Evolutionary conservation across 352 stramenopile genomes (phyloP), one percentile per base, ranked within the genome.

Genomic region (Phytophthora meadii): DNA sequence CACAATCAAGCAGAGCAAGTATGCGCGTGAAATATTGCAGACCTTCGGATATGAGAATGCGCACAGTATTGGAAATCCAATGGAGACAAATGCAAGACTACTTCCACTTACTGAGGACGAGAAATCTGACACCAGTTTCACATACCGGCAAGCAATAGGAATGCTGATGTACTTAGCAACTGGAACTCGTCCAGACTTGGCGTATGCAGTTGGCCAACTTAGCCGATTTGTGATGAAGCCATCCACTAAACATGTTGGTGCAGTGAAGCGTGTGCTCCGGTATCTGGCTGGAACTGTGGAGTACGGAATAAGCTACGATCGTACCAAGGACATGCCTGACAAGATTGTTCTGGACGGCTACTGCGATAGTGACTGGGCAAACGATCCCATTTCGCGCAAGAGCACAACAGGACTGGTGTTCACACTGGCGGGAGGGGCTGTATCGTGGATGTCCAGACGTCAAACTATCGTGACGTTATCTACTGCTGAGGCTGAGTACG

Each of bases 371-470:
- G 40, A 46, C 12, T 45, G 30, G 34, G 17, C 0, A 8, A 55
- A 32, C 36, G 47, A 54, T 8, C 34, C 49, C 0, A 6, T 22
- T 2, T 27, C 25, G 11, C 25, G 53, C 1, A 52, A 59, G 25
- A 59, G 51, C 40, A 52, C 53, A 1, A 52, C 41, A n/a, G 41
- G 9, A 36, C 19, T 36, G 15, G 41, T 49, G 19, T 50, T 59
- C 17, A 41, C 51, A 9, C 15, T 48, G 14, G 39, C 24, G 2
- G 39, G 37, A 6, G 22, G 37, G 1, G 39, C 39, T 6, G 11
- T 39, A 10, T 39, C 51, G 10, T 59, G 37, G 37, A 50, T 50
- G 51, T 50, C 51, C 15, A 1, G 37, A 30, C 51, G 37, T 7
- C 51, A 59, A 17, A 19, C 51, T 3, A 46, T 46, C 8, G 17